Percentiles rank a stretch among this genome's conserved stretches.
Evolutionary conservation across 2,329 filamentous ascomycete genomes (phyloP).

Genomic region (Lecanosticta acicola): DNA sequence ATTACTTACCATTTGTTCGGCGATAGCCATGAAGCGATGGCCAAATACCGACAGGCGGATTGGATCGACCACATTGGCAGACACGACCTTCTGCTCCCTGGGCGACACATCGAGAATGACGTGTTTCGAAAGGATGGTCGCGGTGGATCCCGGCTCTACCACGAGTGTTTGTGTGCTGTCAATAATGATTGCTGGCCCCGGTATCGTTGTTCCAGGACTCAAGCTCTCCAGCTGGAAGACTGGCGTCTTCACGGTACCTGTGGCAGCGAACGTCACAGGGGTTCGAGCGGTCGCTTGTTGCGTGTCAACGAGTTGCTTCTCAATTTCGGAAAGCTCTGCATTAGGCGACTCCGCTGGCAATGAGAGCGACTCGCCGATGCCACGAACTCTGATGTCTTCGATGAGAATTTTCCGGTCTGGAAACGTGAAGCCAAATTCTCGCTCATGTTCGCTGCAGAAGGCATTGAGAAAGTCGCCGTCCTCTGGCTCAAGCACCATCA

Average conservation of each 20-base stretch:
- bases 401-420: conserved; percentile 35
- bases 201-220: conserved; percentile 17
- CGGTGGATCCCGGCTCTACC: conserved; percentile 35
- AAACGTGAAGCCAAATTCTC: conserved; percentile 41
- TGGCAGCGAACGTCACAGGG: conserved; percentile 24
- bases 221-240: conserved; percentile 25
- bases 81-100: conserved; percentile 17
- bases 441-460: conserved; percentile 36
- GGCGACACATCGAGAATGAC: conserved; percentile 35
- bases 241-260: conserved; percentile 20
- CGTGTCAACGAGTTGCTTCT: conserved; percentile 64
- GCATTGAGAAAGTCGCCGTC: conserved; percentile 36
- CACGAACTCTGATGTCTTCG: conserved; percentile 34
- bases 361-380: conserved; percentile 17
- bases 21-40: conserved; percentile 55
- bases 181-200: conserved; percentile 32
- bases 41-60: conserved; percentile 52
- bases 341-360: conserved; percentile 14
- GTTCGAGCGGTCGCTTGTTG: conserved; percentile 52
- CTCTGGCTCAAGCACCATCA: conserved; percentile 42
- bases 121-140: conserved; percentile 35
- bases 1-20: conserved; percentile 58
- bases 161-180: conserved; percentile 45
- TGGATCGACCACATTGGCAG: conserved; percentile 37
- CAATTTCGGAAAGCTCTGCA: neutral